Evolutionary conservation across 2,329 filamentous ascomycete species (phyloP), one percentile per base, ranked within the genome.

Genomic region (Myrmaecium sp.): DNA sequence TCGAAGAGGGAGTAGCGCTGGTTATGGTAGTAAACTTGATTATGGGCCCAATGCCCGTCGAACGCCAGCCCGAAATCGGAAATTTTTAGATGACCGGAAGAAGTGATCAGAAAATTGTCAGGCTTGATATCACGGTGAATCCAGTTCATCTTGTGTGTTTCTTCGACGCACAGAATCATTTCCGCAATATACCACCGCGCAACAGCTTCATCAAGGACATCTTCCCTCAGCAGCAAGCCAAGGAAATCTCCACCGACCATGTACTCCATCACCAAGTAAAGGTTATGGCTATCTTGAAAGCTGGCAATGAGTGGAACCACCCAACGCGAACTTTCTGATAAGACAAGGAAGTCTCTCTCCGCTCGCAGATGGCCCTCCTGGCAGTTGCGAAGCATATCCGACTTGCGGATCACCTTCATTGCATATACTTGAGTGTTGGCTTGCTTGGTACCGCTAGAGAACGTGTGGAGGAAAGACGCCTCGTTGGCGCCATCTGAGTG

Each of bases 241-340:
- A 98, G 62, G 38, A 98, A 95, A 47, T 98, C 86, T 0, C 89
- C 86, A 0, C 86, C 89, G 2, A 91, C 76, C 82, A 94, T 94
- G 46, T 92, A 98, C 32, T 95, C 84, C 83, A 95, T 94, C 27
- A 94, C 78, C 5, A 98, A 68, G 42, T 95, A 95, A 5, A 98
- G 62, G 39, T 80, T 81, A 21, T 68, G 65, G 18, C 67, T 58
- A 46, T 95, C 89, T 49, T 95, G 82, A 37, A 95, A 95, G 43
- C 82, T 89, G 26, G 80, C 66, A 26, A 93, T 66, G 18, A 98
- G 58, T 1, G 84, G 80, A 2, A 95, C 80, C 24, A 93, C 73
- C 86, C 84, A 95, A 33, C 66, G 67, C 4, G 82, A 91, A n/a
- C 74, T 78, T 46, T 89, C 79, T 1, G 83, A 84, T 5, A 77